Conservation (phyloP, 441 rosid genomes). For the Syzygium syzygioides region DNA sequence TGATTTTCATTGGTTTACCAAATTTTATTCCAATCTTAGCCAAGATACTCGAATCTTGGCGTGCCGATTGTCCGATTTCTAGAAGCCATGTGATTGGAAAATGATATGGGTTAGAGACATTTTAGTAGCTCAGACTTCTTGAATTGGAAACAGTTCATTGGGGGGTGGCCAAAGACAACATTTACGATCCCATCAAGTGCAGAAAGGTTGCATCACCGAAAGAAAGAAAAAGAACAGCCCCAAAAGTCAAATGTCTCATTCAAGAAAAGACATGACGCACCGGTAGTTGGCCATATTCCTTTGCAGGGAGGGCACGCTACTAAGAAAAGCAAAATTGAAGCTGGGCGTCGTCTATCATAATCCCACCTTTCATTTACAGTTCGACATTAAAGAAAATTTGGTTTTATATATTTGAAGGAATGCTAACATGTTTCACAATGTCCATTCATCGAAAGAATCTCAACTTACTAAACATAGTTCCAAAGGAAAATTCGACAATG, state of each 20-base stretch:
- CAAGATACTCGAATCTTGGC: neutral
- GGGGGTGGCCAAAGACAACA: neutral
- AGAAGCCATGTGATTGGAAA: neutral
- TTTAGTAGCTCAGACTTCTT: neutral
- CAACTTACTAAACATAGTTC: neutral
- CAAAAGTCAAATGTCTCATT: neutral
- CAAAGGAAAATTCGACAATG: neutral
- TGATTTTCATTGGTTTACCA: neutral
- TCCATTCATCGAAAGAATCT: neutral
- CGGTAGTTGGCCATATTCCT: neutral
- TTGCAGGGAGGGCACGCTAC: neutral
- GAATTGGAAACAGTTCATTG: neutral
- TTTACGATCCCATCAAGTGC: neutral
- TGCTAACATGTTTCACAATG: neutral
- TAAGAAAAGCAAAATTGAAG: neutral
- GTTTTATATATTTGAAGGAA: neutral
- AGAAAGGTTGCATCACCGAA: neutral
- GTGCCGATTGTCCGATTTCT: neutral
- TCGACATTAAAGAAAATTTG: neutral
- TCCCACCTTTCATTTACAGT: neutral
- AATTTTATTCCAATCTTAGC: neutral
- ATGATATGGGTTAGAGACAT: neutral
- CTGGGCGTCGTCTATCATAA: neutral
- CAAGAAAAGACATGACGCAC: neutral
- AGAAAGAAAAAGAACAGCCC: neutral